Evolutionary conservation across 2,329 filamentous ascomycete genomes (phyloP), one percentile per base, ranked within the genome.

Genomic region (Eurotiales sp.): DNA sequence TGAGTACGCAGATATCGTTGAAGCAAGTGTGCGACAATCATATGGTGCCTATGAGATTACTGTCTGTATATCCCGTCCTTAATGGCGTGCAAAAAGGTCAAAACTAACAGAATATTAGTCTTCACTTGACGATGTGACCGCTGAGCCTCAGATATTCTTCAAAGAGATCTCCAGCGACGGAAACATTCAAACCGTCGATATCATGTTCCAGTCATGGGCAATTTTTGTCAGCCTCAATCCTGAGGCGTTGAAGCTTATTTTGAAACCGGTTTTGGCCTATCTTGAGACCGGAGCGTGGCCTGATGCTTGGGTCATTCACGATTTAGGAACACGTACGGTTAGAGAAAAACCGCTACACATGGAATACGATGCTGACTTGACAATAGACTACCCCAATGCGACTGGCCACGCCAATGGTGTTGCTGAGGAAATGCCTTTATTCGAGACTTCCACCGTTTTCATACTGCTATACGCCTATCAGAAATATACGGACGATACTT

Each of bases 111-210:
- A 15, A 25, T 21, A 27, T 3, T 23, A 46, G 44, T 12, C 27
- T 2, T 32, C 44, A 11, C 21, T 25, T 14, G 44, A 23, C 29
- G 32, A 46, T 25, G 59, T 65, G 2, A 25, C 30, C 12, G 44
- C 29, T 14, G 34, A 32, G 17, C 44, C 44, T 4, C 54, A 70
- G 25, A 68, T 65, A 5, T 74, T 73, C 34, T 64, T 74, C 54
- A 74, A 74, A 45, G 71, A 75, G 54, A 65, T 75, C 36, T 72
- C 69, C 4, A 73, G 70, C 39, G 64, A 74, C 49, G 72, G 71
- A 3, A 73, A 75, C 50, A 51, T 71, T 34, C 72, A 74, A 50
- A 74, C 72, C 1, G 62, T 74, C 14, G 72, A 75, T 53, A 63
- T 75, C 30, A 72, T 74, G 32, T 72, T 68, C 61, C 69, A 71